phyloP scores from a whole-genome alignment of 1,284 basidiomycete genomes.

The Somion occarium region DNA sequence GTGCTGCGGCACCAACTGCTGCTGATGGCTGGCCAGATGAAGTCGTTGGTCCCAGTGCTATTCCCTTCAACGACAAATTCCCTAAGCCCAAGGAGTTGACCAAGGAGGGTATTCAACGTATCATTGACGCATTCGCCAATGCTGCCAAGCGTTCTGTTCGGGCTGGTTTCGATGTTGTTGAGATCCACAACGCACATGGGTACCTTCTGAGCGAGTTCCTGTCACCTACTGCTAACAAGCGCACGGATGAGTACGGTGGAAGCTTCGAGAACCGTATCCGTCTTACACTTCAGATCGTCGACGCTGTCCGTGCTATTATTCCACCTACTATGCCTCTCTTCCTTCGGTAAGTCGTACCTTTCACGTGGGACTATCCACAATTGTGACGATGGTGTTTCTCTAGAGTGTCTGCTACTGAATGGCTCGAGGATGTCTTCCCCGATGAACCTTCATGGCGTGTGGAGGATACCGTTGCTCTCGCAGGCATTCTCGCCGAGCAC shows the following conservation, averaged over 20 bases:
- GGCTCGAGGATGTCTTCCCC: constrained; percentile 43
- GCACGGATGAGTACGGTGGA: constrained; percentile 59
- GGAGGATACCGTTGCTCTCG: constrained; percentile 48
- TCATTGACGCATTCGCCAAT: constrained; percentile 56
- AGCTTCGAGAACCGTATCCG: constrained; percentile 47
- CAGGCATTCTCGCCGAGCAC: constrained; percentile 39
- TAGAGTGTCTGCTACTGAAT: constrained; percentile 51
- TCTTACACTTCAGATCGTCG: constrained; percentile 44
- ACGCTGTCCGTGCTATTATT: constrained; percentile 45
- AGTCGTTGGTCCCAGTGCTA: constrained; percentile 42
- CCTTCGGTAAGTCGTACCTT: constrained; percentile 43
- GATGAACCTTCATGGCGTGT: constrained; percentile 44
- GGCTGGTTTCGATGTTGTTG: constrained; percentile 40
- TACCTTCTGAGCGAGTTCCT: constrained; percentile 39
- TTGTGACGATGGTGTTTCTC: constrained; percentile 13
- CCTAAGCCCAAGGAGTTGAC: constrained; percentile 52
- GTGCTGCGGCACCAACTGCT: constrained; percentile 29
- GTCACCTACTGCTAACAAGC: constrained; percentile 55
- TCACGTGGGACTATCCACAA: not conserved
- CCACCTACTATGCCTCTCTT: constrained; percentile 62
- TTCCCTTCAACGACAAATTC: constrained; percentile 45
- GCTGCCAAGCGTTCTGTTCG: constrained; percentile 49
- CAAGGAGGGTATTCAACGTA: constrained; percentile 44
- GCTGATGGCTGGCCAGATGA: constrained; percentile 61
- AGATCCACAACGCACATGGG: constrained; percentile 36